These are phyloP conservation scores for Mimosa bimucronata DNA, from an alignment of 306 rosid genomes.

Conservation along the genomic window DNA sequence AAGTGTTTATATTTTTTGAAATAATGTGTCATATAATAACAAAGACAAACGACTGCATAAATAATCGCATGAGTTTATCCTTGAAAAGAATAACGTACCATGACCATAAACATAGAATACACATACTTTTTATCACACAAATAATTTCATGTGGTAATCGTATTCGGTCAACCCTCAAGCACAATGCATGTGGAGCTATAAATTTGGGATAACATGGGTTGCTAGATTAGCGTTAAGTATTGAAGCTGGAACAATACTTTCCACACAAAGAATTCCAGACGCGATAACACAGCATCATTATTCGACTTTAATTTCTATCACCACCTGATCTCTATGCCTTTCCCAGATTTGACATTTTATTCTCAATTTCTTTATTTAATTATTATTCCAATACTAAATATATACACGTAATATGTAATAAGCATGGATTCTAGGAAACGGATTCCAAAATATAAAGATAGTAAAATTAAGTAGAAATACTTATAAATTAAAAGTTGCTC, in stretches of 20 bases:
- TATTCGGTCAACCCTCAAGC: constrained; percentile 10
- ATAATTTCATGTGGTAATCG: constrained; percentile 19
- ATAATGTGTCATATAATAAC: background rate
- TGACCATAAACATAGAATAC: background rate
- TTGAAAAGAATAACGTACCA: background rate
- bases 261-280: constrained; percentile 28
- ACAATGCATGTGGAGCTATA: background rate
- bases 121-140: background rate
- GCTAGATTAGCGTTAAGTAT: background rate
- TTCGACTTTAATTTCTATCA: constrained; percentile 17
- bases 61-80: background rate
- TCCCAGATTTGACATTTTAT: constrained; percentile 54
- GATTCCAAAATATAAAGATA: constrained; percentile 47
- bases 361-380: constrained; percentile 21
- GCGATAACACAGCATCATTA: constrained; percentile 33
- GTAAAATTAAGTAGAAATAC: constrained; percentile 19
- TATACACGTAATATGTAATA: background rate
- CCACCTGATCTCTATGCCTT: constrained; percentile 12
- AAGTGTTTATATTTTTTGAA: background rate
- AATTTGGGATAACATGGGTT: background rate
- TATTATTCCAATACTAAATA: constrained; percentile 8
- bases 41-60: background rate
- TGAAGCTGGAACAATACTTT: constrained; percentile 3
- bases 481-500: background rate
- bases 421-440: constrained; percentile 19